These are phyloP conservation scores for Calvatia gigantea DNA, from an alignment of 768 basidiomycete genomes.

Conservation along the genomic window DNA sequence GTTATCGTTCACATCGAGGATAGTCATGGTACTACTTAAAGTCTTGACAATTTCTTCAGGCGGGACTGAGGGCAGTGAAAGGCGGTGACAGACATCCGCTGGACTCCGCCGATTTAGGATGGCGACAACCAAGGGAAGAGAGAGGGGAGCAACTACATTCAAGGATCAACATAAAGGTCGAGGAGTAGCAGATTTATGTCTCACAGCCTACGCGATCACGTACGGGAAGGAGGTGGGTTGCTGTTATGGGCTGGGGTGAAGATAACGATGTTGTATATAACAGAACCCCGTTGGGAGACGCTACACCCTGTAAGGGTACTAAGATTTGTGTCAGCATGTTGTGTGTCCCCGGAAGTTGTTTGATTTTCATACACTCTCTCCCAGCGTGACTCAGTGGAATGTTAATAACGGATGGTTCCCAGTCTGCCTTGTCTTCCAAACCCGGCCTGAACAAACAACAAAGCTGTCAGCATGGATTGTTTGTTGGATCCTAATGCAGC, in stretches of 20 bases:
- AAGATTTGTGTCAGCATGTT: conserved; percentile 8
- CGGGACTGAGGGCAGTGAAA: conserved; percentile 41
- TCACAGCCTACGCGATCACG: conserved; percentile 5
- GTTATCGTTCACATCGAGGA: conserved; percentile 42
- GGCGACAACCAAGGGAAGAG: conserved; percentile 32
- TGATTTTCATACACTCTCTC: conserved; percentile 43
- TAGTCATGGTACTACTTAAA: conserved; percentile 41
- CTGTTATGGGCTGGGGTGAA: conserved; percentile 31
- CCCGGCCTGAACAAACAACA: conserved; percentile 39
- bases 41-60: conserved; percentile 41
- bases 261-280: conserved; percentile 52
- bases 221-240: conserved; percentile 44
- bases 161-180: not conserved
- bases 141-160: conserved; percentile 15
- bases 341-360: not conserved
- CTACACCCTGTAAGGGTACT: conserved; percentile 56
- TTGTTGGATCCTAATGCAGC: too few species aligned
- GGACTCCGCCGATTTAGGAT: conserved; percentile 51
- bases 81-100: conserved; percentile 55
- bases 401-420: conserved; percentile 46
- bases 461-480: not conserved
- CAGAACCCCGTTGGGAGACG: conserved; percentile 59
- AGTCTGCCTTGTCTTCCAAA: conserved; percentile 45
- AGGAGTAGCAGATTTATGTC: not conserved
- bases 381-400: conserved; percentile 38